These are phyloP conservation scores for Hebeloma cylindrosporum DNA, from an alignment of 768 basidiomycete genomes.

Conservation along the genomic window DNA sequence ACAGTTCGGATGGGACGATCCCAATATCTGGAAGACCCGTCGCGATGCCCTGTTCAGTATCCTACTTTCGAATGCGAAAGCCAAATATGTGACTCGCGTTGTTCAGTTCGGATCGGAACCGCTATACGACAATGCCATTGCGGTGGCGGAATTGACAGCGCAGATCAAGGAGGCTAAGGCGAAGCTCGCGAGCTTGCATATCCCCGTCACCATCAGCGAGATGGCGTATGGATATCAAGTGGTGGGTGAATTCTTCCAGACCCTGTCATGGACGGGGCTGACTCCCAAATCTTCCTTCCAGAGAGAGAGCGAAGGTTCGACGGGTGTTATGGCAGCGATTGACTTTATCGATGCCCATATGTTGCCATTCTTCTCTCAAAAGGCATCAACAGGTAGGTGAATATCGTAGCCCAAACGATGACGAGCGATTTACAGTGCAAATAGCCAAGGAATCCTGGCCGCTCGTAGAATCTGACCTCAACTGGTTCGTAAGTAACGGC, in stretches of 20 bases:
- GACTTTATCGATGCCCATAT: slow-evolving; percentile 71
- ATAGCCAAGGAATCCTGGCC: slow-evolving; percentile 64
- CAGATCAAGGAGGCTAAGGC: slow-evolving; percentile 52
- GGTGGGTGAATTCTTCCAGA: no score
- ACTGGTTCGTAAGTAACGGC: slow-evolving; percentile 68
- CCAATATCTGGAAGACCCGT: slow-evolving; percentile 51
- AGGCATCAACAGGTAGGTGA: slow-evolving; percentile 53
- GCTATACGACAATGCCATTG: slow-evolving; percentile 56
- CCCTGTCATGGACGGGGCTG: no score
- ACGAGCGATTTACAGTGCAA: background rate
- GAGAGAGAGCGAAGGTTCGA: slow-evolving; percentile 51
- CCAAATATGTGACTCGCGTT: slow-evolving; percentile 62
- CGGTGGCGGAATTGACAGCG: slow-evolving; percentile 44
- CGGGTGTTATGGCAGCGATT: slow-evolving; percentile 54
- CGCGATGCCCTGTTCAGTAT: slow-evolving; percentile 51
- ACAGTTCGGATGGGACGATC: slow-evolving; percentile 50
- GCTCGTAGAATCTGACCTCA: slow-evolving; percentile 53
- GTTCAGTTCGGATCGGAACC: slow-evolving; percentile 76
- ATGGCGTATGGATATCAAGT: slow-evolving; percentile 59
- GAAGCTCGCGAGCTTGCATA: slow-evolving; percentile 50
- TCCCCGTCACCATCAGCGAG: slow-evolving; percentile 70
- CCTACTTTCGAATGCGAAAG: slow-evolving; percentile 59
- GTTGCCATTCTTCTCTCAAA: slow-evolving; percentile 63
- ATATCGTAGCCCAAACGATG: background rate
- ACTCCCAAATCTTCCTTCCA: no score